Evolutionary conservation across 148 eudicot genomes (phyloP).

Genomic region (Camellia japonica): DNA sequence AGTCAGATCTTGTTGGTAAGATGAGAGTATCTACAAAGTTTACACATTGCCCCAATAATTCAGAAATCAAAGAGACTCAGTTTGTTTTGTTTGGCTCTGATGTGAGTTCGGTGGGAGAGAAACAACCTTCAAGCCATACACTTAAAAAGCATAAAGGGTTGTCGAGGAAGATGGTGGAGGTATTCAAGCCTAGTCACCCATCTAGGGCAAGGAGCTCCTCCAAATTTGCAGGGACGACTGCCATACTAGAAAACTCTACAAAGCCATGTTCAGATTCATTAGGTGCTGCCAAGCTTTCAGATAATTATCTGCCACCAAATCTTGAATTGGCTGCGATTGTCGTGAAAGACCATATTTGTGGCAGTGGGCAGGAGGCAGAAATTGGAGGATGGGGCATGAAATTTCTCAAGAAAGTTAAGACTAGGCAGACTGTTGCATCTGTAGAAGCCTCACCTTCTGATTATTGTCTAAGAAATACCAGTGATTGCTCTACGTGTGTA

Average conservation of each 20-base stretch:
- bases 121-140: slow-evolving; percentile 28
- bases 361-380: slow-evolving; percentile 25
- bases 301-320: slow-evolving; percentile 43
- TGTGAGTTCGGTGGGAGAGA: slow-evolving; percentile 32
- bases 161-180: slow-evolving; percentile 56
- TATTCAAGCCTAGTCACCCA: slow-evolving; percentile 48
- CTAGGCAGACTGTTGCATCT: slow-evolving; percentile 19
- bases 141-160: slow-evolving; percentile 46
- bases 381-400: slow-evolving; percentile 86
- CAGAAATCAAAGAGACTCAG: slow-evolving; percentile 57
- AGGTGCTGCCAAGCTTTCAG: slow-evolving; percentile 20
- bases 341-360: slow-evolving; percentile 42
- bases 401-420: slow-evolving; percentile 59
- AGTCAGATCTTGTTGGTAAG: slow-evolving; percentile 53
- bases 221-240: slow-evolving; percentile 27
- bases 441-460: slow-evolving; percentile 24
- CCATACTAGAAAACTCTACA: slow-evolving; percentile 33
- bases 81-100: slow-evolving; percentile 58
- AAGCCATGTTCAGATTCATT: slow-evolving; percentile 29
- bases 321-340: slow-evolving; percentile 79
- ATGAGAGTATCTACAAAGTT: slow-evolving; percentile 70
- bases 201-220: slow-evolving; percentile 39
- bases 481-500: slow-evolving; percentile 51
- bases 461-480: slow-evolving; percentile 18
- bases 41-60: slow-evolving; percentile 38